Evolutionary conservation across 192 early-diverging fungal species (phyloP).

Genomic region (Linnemannia elongata): DNA sequence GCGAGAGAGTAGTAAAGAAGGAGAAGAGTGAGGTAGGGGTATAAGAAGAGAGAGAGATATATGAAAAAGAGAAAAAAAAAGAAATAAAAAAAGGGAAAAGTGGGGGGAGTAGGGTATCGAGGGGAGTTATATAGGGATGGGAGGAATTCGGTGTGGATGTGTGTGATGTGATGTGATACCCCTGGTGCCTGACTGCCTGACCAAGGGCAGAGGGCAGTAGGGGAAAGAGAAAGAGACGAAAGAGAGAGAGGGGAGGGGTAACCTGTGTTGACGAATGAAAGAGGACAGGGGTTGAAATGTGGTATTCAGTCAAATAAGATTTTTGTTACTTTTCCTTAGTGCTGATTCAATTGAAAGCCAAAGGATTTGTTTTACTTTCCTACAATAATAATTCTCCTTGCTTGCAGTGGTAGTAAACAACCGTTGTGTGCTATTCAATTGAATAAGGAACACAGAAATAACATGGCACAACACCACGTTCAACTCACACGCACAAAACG

Average conservation of each 20-base stretch:
- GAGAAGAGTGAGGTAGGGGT: background rate
- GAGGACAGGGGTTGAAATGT: background rate
- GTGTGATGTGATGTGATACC: background rate
- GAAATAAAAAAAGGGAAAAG: background rate
- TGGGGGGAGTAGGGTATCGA: background rate
- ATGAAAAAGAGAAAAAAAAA: background rate
- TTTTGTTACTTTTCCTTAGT: background rate
- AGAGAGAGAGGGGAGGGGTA: background rate
- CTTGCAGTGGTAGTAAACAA: background rate
- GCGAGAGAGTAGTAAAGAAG: background rate
- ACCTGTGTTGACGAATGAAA: background rate
- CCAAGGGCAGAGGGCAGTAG: no score
- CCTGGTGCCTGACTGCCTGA: constrained; percentile 4
- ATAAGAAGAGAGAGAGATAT: background rate
- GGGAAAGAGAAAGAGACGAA: no score
- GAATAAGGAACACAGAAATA: background rate
- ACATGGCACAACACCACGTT: constrained; percentile 5
- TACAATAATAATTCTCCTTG: background rate
- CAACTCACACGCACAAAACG: constrained; percentile 5
- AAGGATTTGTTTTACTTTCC: background rate
- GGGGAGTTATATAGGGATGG: constrained; percentile 1
- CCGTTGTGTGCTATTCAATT: background rate
- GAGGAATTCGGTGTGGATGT: background rate
- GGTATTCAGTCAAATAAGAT: background rate
- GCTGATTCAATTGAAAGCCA: background rate